Evolutionary conservation across 108 stramenopile genomes (phyloP), one percentile per base, ranked within the genome.

Genomic region (Conticribra guillardii): DNA sequence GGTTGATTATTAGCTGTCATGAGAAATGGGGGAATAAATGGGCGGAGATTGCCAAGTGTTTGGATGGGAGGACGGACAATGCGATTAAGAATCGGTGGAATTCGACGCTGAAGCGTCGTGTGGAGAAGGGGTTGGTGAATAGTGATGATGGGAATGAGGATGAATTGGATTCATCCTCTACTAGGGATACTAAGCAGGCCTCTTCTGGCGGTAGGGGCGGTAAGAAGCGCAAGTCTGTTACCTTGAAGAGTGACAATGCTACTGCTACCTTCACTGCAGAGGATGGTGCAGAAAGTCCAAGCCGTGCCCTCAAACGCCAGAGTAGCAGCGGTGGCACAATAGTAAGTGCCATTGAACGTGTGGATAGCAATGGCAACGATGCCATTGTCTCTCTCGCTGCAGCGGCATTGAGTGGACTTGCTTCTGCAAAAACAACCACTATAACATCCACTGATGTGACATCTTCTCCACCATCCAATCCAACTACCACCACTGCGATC

Each of bases 41-140:
- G 93, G 98, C 98, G 0, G 96, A 97, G 81, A 98, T 99, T 46
- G 94, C 96, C 52, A 98, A 98, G 74, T 80, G 85, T 18, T 71
- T 99, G 63, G 81, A 90, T 14, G 98, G 98, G 31, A 65, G 97
- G 33, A 99, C 98, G 11, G 98, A 99, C 80, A 99, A 99, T 79
- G 93, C 97, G 41, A 99, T 99, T 73, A 99, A 99, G 84, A 98
- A 98, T 69, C 82, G 97, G 63, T 99, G 96, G 96, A 96, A 98
- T 74, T 85, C 83, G 3, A 96, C 94, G 5, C 56, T 97, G 63
- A 94, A 96, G 79, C 75, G 93, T 37, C 48, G 34, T 21, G 65
- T 66, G 1, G 61, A 67, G 33, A 33, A 54, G 45, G 26, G 28
- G 7, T 5, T 16, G 14, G 0, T 4, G 21, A 33, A 49, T 11